Percentiles rank a stretch among this genome's conserved stretches.
These are phyloP conservation scores for Zea luxurians DNA, from an alignment of 176 grass and related monocot species.

Conservation along the genomic window DNA sequence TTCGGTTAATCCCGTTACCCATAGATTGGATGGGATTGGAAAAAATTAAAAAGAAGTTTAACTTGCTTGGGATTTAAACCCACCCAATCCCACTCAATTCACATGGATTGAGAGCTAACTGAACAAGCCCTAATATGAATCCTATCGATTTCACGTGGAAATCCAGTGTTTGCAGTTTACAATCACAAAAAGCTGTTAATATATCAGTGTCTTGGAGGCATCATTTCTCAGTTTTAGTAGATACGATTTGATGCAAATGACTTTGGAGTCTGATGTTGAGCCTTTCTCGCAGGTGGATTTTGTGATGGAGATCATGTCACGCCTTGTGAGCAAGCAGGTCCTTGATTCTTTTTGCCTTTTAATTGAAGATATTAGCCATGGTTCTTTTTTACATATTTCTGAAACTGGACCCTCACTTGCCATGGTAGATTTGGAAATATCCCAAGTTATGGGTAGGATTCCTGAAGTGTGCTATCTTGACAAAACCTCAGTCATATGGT, in stretches of 20 bases:
- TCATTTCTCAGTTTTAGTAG: constrained; percentile 15
- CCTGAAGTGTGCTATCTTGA: constrained; percentile 83
- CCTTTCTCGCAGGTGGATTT: constrained; percentile 75
- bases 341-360: constrained; percentile 5
- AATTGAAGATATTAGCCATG: constrained; percentile 4
- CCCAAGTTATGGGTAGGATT: constrained; percentile 97
- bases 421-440: constrained; percentile 93
- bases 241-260: constrained; percentile 21
- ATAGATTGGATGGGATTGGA: too few species aligned
- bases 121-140: too few species aligned
- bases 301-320: constrained; percentile 90
- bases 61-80: too few species aligned
- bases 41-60: too few species aligned
- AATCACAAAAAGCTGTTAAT: constrained; percentile 16
- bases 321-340: constrained; percentile 93
- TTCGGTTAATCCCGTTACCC: too few species aligned
- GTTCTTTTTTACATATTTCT: constrained; percentile 15
- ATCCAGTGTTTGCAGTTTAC: neutral
- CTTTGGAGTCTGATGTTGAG: constrained; percentile 21
- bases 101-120: too few species aligned
- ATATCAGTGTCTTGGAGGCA: neutral
- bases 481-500: constrained; percentile 85
- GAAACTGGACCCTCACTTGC: constrained; percentile 24
- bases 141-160: neutral
- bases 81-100: too few species aligned